Conservation (phyloP, 2,329 filamentous ascomycete genomes). For the Talaromyces sp. region DNA sequence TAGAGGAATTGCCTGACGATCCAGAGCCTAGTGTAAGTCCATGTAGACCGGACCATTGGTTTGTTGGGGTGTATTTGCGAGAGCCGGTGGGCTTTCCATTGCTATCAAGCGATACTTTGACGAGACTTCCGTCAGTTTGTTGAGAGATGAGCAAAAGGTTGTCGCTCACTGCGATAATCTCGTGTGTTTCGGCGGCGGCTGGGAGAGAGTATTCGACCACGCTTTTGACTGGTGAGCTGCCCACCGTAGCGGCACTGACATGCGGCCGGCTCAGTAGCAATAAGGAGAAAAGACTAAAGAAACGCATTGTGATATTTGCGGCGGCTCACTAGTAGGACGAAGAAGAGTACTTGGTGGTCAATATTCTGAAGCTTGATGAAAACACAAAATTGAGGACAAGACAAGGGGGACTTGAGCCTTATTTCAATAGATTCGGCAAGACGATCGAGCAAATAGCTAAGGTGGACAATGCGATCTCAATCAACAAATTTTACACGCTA, state of each 20-base stretch:
- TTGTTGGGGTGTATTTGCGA: neutral
- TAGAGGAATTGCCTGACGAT: neutral
- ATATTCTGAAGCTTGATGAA: neutral
- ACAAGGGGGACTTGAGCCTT: neutral
- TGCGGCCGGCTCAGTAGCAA: neutral
- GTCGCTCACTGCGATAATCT: conserved; percentile 4
- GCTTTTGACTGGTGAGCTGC: neutral
- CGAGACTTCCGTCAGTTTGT: conserved; percentile 6
- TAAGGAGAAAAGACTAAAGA: neutral
- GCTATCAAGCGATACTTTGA: conserved; percentile 2
- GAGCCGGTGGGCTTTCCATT: conserved; percentile 4
- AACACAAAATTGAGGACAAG: neutral
- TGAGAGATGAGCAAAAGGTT: conserved; percentile 2
- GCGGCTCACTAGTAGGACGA: neutral
- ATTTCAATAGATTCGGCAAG: neutral
- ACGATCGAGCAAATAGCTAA: neutral
- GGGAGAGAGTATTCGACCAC: conserved; percentile 10
- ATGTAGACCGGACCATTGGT: neutral
- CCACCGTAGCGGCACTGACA: neutral
- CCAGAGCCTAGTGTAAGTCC: neutral
- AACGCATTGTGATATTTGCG: neutral
- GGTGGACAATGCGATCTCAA: neutral
- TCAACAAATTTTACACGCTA: neutral
- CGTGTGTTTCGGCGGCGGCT: conserved; percentile 8
- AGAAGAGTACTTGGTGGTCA: neutral